Evolutionary conservation across 768 basidiomycete species (phyloP), one percentile per base, ranked within the genome.

Genomic region (Phylloporus arenicola): DNA sequence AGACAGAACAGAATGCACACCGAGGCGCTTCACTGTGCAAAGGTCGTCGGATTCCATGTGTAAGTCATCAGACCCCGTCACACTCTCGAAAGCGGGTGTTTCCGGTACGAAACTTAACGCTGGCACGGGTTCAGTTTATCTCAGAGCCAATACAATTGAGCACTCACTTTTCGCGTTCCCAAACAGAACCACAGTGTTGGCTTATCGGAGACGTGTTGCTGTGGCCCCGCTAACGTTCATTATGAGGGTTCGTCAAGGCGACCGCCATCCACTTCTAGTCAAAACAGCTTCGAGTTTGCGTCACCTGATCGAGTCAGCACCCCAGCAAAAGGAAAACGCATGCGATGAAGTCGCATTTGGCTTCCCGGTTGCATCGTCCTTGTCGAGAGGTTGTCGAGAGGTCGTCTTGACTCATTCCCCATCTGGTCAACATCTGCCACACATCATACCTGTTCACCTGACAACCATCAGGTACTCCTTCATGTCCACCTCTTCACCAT

Each of bases 401-500:
- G 39, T 22, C 10, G 22, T 40, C n/a, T 19, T 40, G 39, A 40
- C 39, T 40, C 22, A 19, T 20, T 20, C 22, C 19, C 39, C 22
- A 11, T 40, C 39, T 11, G 39, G 13, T 40, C 17, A 29, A 13
- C n/a, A 16, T 17, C 43, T 31, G 29, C 29, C 27, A 43, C 13
- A 4, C 39, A 40, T 22, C 17, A 17, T 17, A 33, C 20, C 44
- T 33, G 57, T 56, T 31, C 48, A 47, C 61, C 43, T 61, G 51
- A 57, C 61, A 22, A 63, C 57, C 55, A 63, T 63, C 60, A 60
- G 10, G 24, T 7, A 3, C 25, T 40, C 19, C 19, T 22, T 40
- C 39, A 40, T 37, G 35, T 37, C 35, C 35, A 37, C 35, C 35
- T 37, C 35, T 19, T 19, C 35, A 19, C 35, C 35, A 37, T n/a